phyloP scores from a whole-genome alignment of 371 early-diverging fungal genomes.

The Mucor piriformis region DNA sequence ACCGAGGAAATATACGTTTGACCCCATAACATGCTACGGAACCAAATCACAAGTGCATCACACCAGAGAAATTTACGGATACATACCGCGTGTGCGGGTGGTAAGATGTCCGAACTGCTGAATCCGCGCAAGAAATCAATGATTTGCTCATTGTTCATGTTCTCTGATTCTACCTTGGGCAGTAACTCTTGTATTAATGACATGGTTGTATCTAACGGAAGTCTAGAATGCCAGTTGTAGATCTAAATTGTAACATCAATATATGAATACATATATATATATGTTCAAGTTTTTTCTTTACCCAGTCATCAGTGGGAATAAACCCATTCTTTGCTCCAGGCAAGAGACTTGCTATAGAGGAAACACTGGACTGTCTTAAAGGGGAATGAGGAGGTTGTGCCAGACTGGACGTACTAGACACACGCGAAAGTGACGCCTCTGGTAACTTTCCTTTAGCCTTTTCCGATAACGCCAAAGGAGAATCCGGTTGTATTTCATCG shows the following conservation, averaged over 20 bases:
- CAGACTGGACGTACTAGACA: conserved; percentile 19
- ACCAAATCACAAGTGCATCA: conserved; percentile 68
- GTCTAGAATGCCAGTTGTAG: conserved; percentile 31
- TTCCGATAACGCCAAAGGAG: conserved; percentile 24
- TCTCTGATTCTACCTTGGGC: conserved; percentile 22
- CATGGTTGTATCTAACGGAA: conserved; percentile 29
- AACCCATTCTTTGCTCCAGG: conserved; percentile 51
- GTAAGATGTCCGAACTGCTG: conserved; percentile 5
- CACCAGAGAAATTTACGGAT: conserved; percentile 60
- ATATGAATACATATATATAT: background rate
- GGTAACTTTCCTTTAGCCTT: conserved; percentile 48
- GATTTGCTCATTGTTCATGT: conserved; percentile 9
- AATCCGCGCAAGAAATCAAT: conserved; percentile 5
- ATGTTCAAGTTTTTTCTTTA: too few species aligned
- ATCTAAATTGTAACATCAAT: too few species aligned
- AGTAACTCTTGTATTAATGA: conserved; percentile 22
- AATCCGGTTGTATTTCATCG: background rate
- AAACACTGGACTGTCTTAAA: conserved; percentile 24
- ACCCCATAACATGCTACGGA: conserved; percentile 69
- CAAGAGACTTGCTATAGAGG: conserved; percentile 27
- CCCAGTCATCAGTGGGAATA: conserved; percentile 52
- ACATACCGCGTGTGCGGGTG: conserved; percentile 34
- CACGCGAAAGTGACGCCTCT: conserved; percentile 22
- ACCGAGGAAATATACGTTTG: conserved; percentile 61
- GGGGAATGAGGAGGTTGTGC: conserved; percentile 2